A percentile compares a stretch with the other conserved stretches of the same genome.
phyloP scores from a whole-genome alignment of 2,329 filamentous ascomycete genomes.

The Oidium heveae region DNA sequence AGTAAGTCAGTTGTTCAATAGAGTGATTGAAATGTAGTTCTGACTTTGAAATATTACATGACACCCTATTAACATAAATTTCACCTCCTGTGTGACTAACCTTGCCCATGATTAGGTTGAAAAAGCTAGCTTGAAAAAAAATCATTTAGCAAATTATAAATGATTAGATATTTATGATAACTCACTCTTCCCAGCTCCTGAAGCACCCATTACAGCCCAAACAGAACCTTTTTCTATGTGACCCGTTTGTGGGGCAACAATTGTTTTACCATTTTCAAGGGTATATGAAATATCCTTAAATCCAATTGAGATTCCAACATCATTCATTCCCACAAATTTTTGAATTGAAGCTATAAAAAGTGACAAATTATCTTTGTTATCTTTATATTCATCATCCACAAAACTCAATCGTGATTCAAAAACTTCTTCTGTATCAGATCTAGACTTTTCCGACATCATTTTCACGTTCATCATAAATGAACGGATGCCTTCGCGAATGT shows the following conservation, averaged over 20 bases:
- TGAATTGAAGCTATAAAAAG: slow-evolving; percentile 27
- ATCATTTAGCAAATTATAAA: background rate
- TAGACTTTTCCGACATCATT: slow-evolving; percentile 10
- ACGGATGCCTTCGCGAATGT: slow-evolving; percentile 19
- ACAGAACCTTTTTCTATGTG: slow-evolving; percentile 26
- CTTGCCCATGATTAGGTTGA: slow-evolving; percentile 37
- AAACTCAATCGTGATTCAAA: background rate
- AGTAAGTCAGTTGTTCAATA: slow-evolving; percentile 1
- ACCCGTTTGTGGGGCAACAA: slow-evolving; percentile 26
- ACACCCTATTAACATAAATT: slow-evolving; percentile 23
- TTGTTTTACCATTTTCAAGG: slow-evolving; percentile 19
- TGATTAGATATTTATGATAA: slow-evolving; percentile 3
- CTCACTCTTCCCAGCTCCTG: slow-evolving; percentile 28
- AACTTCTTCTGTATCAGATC: background rate
- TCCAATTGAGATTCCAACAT: slow-evolving; percentile 27
- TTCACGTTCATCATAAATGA: slow-evolving; percentile 13
- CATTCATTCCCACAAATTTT: slow-evolving; percentile 23
- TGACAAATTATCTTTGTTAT: slow-evolving; percentile 15
- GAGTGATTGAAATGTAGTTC: background rate
- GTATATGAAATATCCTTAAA: slow-evolving; percentile 25
- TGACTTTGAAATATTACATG: slow-evolving; percentile 11
- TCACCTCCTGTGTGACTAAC: slow-evolving; percentile 22
- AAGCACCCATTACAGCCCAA: slow-evolving; percentile 34
- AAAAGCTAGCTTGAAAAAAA: slow-evolving; percentile 20
- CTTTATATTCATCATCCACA: slow-evolving; percentile 9